These are phyloP conservation scores for Malus hybrid DNA, from an alignment of 331 rosid species.

Conservation along the genomic window DNA sequence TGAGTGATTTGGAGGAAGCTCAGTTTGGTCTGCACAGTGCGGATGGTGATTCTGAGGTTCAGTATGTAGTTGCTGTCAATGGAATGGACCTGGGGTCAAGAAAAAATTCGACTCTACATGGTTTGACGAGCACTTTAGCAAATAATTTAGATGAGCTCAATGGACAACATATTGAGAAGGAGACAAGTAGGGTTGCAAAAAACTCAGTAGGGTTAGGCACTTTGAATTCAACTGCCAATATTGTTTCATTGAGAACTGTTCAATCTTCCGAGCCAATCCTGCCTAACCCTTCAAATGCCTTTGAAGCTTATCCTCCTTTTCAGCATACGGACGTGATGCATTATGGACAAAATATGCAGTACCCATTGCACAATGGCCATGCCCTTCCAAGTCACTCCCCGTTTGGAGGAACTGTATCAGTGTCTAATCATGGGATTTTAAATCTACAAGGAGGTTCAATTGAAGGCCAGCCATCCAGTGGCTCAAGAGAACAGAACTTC, in stretches of 20 bases:
- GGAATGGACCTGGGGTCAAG: conserved; percentile 75
- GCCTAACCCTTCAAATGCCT: conserved; percentile 38
- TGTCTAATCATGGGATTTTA: conserved; percentile 27
- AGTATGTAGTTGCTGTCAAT: conserved; percentile 85
- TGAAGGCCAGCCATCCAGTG: conserved; percentile 31
- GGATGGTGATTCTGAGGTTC: conserved; percentile 74
- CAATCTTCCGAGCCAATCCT: conserved; percentile 46
- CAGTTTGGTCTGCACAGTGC: conserved; percentile 45
- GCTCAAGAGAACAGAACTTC: conserved; percentile 31
- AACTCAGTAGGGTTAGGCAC: conserved; percentile 30
- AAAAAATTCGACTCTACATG: conserved; percentile 44
- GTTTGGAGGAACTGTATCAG: conserved; percentile 23
- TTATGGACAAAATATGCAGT: conserved; percentile 35
- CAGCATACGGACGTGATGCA: conserved; percentile 36
- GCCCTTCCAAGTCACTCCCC: conserved; percentile 31
- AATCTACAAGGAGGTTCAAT: conserved; percentile 32
- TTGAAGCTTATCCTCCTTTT: conserved; percentile 31
- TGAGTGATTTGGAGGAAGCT: conserved; percentile 71
- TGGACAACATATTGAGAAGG: conserved; percentile 36
- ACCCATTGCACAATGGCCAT: conserved; percentile 33
- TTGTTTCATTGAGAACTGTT: conserved; percentile 24
- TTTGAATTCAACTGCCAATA: conserved; percentile 32
- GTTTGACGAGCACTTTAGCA: conserved; percentile 35
- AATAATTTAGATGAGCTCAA: conserved; percentile 37
- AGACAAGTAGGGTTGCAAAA: conserved; percentile 24